These are phyloP conservation scores for Stygiomarasmius scandens DNA, from an alignment of 1,284 basidiomycete genomes.

Conservation along the genomic window DNA sequence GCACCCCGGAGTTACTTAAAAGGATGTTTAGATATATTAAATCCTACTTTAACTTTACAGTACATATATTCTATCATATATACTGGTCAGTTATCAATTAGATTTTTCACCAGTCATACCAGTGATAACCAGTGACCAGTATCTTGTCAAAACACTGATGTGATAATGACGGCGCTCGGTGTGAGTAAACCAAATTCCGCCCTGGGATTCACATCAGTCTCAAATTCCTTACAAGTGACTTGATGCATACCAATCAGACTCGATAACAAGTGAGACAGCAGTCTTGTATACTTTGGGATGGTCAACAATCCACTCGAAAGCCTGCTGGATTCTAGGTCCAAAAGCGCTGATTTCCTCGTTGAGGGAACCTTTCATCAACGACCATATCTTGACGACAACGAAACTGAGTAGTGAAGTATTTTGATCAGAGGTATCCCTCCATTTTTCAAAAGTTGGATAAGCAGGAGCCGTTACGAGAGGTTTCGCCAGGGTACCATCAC, in stretches of 20 bases:
- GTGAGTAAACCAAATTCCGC: constrained; percentile 14
- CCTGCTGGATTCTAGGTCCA: constrained; percentile 3
- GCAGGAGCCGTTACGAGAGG: not conserved
- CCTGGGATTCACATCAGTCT: not conserved
- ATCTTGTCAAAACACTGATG: no score
- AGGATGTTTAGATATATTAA: no score
- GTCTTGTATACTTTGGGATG: constrained; percentile 7
- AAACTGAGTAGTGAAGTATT: not conserved
- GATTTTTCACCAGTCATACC: no score
- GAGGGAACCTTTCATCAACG: constrained; percentile 8
- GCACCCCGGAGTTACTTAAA: no score
- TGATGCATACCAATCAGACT: constrained; percentile 9
- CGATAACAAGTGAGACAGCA: constrained; percentile 1
- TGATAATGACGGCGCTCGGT: constrained; percentile 8
- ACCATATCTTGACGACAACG: constrained; percentile 6
- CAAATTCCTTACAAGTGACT: not conserved
- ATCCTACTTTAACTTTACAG: no score
- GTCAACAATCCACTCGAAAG: constrained; percentile 10
- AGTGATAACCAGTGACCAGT: no score
- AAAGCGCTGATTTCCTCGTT: not conserved
- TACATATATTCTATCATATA: no score
- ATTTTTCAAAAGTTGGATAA: not conserved
- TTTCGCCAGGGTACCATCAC: not conserved
- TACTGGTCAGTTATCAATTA: no score
- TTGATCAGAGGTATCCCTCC: not conserved